phyloP scores from a whole-genome alignment of 257 asterid species.

The Nicotiana knightiana region DNA sequence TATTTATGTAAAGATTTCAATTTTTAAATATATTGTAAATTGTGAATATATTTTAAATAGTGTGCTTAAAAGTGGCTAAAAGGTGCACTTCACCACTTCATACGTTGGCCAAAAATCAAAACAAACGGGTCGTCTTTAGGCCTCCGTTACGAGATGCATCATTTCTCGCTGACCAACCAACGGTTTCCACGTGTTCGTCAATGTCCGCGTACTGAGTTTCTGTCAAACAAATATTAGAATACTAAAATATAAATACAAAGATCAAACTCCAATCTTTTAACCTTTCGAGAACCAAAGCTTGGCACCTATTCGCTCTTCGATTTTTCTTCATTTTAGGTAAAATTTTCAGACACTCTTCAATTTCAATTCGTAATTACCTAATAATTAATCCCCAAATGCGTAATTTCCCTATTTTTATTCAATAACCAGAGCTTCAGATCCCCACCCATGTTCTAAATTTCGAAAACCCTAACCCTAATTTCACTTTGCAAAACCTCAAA shows the following conservation, averaged over 20 bases:
- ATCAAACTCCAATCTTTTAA: not conserved
- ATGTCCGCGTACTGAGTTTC: not conserved
- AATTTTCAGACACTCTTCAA: not conserved
- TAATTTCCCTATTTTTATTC: slow-evolving; percentile 49
- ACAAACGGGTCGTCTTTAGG: not conserved
- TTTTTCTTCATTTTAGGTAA: slow-evolving; percentile 6
- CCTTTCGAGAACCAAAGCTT: not conserved
- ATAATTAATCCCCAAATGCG: slow-evolving; percentile 22
- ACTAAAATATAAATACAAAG: not conserved
- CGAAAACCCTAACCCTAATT: slow-evolving; percentile 44
- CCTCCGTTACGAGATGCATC: not conserved
- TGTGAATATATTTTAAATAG: too few relatives aligned
- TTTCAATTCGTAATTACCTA: not conserved
- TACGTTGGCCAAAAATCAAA: too few relatives aligned
- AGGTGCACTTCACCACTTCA: too few relatives aligned
- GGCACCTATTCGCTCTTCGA: not conserved
- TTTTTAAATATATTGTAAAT: too few relatives aligned
- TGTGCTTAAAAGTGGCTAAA: too few relatives aligned
- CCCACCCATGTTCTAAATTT: slow-evolving; percentile 45
- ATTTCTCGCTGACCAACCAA: too few relatives aligned
- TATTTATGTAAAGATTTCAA: too few relatives aligned
- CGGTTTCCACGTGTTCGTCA: too few relatives aligned
- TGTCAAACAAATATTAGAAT: not conserved
- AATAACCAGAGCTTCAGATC: slow-evolving; percentile 50
- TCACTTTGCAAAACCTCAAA: slow-evolving; percentile 20